phyloP scores from a whole-genome alignment of 2,329 filamentous ascomycete genomes.

The Aspergillus awamori region DNA sequence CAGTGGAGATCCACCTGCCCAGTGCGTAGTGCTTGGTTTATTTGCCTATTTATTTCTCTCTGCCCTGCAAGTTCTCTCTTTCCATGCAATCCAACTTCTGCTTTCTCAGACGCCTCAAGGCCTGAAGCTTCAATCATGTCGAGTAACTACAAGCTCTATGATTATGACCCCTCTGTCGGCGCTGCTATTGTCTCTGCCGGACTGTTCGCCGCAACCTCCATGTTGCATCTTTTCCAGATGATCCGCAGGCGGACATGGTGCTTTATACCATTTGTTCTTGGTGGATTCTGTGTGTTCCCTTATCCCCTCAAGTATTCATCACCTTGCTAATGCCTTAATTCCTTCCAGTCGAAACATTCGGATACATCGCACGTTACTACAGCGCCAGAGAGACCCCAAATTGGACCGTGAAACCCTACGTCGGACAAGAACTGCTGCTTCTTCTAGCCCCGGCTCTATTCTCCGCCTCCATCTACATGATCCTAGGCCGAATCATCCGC shows the following conservation, averaged over 20 bases:
- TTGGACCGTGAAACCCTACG: slow-evolving; percentile 1
- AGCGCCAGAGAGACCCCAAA: slow-evolving; percentile 2
- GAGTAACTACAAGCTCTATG: slow-evolving; percentile 14
- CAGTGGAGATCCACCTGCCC: too few relatives aligned
- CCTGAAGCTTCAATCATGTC: neutral
- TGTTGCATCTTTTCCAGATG: slow-evolving; percentile 28
- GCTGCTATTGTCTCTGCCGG: slow-evolving; percentile 29
- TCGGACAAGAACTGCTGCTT: neutral
- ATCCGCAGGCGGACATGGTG: slow-evolving; percentile 30
- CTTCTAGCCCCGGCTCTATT: slow-evolving; percentile 4
- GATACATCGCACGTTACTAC: neutral
- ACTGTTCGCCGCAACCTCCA: slow-evolving; percentile 23
- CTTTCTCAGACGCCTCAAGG: too few relatives aligned
- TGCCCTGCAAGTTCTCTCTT: too few relatives aligned
- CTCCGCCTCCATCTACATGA: slow-evolving; percentile 6
- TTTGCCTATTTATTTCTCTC: too few relatives aligned
- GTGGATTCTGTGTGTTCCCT: slow-evolving; percentile 38
- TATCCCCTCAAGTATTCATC: neutral
- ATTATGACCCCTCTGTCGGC: slow-evolving; percentile 29
- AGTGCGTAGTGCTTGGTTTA: too few relatives aligned
- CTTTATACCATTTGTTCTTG: slow-evolving; percentile 35
- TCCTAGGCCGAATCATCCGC: neutral
- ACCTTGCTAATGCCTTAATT: neutral
- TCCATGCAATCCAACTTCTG: too few relatives aligned
- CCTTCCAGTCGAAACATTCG: neutral